Evolutionary conservation across 164 flowering plant genomes (phyloP), one percentile per base, ranked within the genome.

Genomic region (Nelumbo lutea): DNA sequence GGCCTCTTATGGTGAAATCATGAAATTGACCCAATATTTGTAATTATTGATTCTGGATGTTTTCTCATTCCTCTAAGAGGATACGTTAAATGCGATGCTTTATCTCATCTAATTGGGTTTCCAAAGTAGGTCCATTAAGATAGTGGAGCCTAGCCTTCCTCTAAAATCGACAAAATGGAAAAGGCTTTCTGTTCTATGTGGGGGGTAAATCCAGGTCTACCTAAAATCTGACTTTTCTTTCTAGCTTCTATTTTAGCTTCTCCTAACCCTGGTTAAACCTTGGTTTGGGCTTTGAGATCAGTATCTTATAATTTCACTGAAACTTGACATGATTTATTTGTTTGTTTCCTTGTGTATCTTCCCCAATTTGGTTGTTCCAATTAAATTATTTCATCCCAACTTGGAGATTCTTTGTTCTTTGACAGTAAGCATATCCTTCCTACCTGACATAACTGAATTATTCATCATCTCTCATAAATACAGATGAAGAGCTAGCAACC

Each of bases 401-500:
- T 50, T 50, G 2, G 53, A 6, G 11, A 8, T 58, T 15, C 40
- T 5, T 15, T 58, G n/a, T 1, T 9, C 27, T 15, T n/a, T 15
- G n/a, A n/a, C 27, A 15, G 41, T n/a, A 27, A 58, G 4, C 4
- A 50, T 7, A 58, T 9, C 2, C 53, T 50, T 51, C 55, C 55
- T n/a, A 58, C 60, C 8, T 6, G 41, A 39, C 10, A 38, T 11
- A 11, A 11, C 59, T 15, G 42, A 46, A 42, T 52, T 2, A 6
- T n/a, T 51, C 45, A 52, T 65, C 5, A 3, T 9, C 58, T 52
- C 41, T 61, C 40, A 8, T 43, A 40, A 43, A 48, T 71, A 59
- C 74, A 71, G 78, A 56, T 71, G 68, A 68, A 71, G 67, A 41
- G 52, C 47, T 70, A 67, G 70, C 43, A 46, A 59, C 62, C 43